phyloP scores from a whole-genome alignment of 2,329 filamentous ascomycete species.

The Scolecobasidium constrictum region DNA sequence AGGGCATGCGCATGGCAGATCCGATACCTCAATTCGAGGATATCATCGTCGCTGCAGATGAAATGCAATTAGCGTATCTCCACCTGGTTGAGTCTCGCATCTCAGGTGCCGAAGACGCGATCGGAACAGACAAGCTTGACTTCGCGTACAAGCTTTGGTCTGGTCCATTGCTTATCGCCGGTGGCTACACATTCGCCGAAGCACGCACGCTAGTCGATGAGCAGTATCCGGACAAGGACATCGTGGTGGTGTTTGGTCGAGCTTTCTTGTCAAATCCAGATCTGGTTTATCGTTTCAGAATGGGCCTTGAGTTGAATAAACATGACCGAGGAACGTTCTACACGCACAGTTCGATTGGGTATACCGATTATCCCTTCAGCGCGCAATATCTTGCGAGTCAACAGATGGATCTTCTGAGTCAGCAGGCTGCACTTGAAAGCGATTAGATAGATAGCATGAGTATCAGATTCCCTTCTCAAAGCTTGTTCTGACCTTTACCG shows the following conservation, averaged over 20 bases:
- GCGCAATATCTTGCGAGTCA: background rate
- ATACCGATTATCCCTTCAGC: constrained; percentile 29
- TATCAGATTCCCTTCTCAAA: background rate
- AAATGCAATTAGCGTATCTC: constrained; percentile 47
- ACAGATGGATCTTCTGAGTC: too few relatives aligned
- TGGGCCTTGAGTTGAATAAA: constrained; percentile 29
- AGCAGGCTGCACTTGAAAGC: too few relatives aligned
- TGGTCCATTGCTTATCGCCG: constrained; percentile 26
- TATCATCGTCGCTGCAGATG: constrained; percentile 39
- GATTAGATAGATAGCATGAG: too few relatives aligned
- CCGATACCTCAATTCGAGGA: constrained; percentile 53
- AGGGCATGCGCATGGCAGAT: constrained; percentile 52
- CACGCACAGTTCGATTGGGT: constrained; percentile 24
- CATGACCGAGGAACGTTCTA: constrained; percentile 39
- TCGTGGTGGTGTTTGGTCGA: constrained; percentile 37
- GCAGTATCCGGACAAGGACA: constrained; percentile 31
- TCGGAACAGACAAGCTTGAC: constrained; percentile 21
- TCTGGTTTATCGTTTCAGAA: constrained; percentile 32
- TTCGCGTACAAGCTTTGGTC: constrained; percentile 4
- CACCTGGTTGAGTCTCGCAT: constrained; percentile 51
- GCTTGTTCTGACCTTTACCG: background rate
- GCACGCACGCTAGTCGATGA: constrained; percentile 26
- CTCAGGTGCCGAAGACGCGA: constrained; percentile 26
- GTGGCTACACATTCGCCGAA: constrained; percentile 29
- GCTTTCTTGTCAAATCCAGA: constrained; percentile 40